phyloP scores from a whole-genome alignment of 148 eudicot genomes.

The Rhododendron ovatum region DNA sequence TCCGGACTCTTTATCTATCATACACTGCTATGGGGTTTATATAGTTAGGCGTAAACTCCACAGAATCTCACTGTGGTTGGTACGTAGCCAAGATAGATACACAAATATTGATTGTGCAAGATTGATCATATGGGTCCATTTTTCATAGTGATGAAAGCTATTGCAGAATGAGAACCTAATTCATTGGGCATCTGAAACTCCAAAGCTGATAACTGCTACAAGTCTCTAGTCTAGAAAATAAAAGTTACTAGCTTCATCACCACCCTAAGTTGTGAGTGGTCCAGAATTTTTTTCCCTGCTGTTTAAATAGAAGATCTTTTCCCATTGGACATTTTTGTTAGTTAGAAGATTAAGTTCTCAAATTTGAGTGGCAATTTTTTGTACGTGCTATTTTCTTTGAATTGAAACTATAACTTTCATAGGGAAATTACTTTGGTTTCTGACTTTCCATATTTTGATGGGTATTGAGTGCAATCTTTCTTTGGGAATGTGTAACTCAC shows the following conservation, averaged over 20 bases:
- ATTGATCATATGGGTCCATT: not conserved
- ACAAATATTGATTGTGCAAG: not conserved
- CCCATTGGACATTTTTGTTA: not conserved
- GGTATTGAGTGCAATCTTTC: not conserved
- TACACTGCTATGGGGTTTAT: no score
- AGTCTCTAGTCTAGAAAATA: not conserved
- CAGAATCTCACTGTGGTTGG: not conserved
- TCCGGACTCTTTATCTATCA: no score
- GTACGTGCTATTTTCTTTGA: not conserved
- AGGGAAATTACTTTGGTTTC: not conserved
- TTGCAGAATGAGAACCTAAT: not conserved
- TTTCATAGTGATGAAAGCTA: not conserved
- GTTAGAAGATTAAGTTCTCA: not conserved
- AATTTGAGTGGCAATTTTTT: not conserved
- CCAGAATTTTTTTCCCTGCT: not conserved
- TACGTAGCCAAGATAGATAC: not conserved
- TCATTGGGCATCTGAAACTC: not conserved
- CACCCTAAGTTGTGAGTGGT: not conserved
- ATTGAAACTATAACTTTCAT: not conserved
- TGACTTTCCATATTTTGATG: not conserved
- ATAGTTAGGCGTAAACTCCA: no score
- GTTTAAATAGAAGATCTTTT: not conserved
- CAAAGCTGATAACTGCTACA: not conserved
- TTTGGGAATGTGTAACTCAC: not conserved
- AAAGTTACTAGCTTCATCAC: not conserved